phyloP scores from a whole-genome alignment of 805 yeast species.

The Ogataea paraovalis region DNA sequence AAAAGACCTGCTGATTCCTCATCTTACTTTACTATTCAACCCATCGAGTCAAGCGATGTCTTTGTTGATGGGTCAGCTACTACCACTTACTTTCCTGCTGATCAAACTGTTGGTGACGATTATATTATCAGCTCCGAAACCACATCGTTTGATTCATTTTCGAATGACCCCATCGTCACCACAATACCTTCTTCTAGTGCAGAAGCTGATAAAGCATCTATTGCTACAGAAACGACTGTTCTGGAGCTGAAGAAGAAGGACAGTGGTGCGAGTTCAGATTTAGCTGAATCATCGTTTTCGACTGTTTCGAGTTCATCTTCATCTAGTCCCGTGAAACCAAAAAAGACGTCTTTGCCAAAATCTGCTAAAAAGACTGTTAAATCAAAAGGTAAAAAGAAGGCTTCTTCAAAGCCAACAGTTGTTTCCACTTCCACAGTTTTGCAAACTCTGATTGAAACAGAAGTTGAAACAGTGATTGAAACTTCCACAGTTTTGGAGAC shows the following conservation, averaged over 20 bases:
- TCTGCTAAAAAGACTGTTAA: neutral
- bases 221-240: neutral
- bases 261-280: neutral
- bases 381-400: neutral
- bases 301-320: neutral
- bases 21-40: conserved; percentile 31
- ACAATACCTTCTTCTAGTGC: neutral
- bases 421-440: conserved; percentile 3
- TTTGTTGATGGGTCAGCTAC: conserved; percentile 16
- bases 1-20: conserved; percentile 30
- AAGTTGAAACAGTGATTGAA: conserved; percentile 1
- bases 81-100: conserved; percentile 17
- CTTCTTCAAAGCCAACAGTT: neutral
- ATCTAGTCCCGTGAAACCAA: neutral
- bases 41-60: conserved; percentile 23
- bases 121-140: neutral
- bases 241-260: too few species aligned
- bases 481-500: conserved; percentile 7
- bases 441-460: conserved; percentile 7
- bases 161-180: neutral
- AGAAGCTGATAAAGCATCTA: neutral
- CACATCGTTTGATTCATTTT: neutral
- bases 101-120: conserved; percentile 8
- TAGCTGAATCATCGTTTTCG: neutral
- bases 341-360: neutral